Evolutionary conservation across 139 green algal genomes (phyloP), one percentile per base, ranked within the genome.

Genomic region (Edaphochlamys debaryana): DNA sequence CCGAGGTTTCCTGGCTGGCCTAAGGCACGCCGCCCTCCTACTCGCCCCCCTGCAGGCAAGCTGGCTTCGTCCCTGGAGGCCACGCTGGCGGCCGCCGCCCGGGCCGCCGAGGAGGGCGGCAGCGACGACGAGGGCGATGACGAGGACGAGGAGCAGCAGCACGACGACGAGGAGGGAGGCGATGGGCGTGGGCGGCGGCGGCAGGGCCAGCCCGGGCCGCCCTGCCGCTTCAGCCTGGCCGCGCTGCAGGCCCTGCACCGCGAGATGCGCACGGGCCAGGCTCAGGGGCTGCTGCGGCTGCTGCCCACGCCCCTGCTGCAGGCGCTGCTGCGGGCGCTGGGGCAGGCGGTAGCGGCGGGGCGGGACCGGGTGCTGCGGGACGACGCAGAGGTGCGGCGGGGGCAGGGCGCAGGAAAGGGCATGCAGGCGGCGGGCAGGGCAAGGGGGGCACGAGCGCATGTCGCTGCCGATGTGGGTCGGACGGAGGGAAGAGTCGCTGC

Each of bases 1-100:
- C n/a, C n/a, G n/a, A n/a, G n/a, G n/a, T n/a, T n/a, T n/a, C n/a
- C n/a, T n/a, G n/a, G n/a, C n/a, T n/a, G n/a, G n/a, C n/a, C n/a
- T n/a, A n/a, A n/a, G n/a, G n/a, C n/a, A n/a, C n/a, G n/a, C n/a
- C n/a, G n/a, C n/a, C n/a, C n/a, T n/a, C n/a, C n/a, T n/a, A n/a
- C n/a, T n/a, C n/a, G n/a, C n/a, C n/a, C n/a, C 54, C 4, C n/a
- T 22, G 29, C 73, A 80, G 73, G 56, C 73, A 80, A 69, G 40
- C 73, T 80, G 0, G 38, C 15, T 29, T 41, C 37, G 22, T 69
- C 58, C 27, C 38, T 80, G 13, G 73, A 80, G 27, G 34, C 73
- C 0, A 27, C 38, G 13, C 67, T 80, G 7, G 56, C 27, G 25
- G 25, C 37, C 2, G 73, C 73, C 29, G 15, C 36, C 15, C 20